These are phyloP conservation scores for Aspergillus taichungensis DNA, from an alignment of 495 filamentous ascomycete genomes.

Conservation along the genomic window DNA sequence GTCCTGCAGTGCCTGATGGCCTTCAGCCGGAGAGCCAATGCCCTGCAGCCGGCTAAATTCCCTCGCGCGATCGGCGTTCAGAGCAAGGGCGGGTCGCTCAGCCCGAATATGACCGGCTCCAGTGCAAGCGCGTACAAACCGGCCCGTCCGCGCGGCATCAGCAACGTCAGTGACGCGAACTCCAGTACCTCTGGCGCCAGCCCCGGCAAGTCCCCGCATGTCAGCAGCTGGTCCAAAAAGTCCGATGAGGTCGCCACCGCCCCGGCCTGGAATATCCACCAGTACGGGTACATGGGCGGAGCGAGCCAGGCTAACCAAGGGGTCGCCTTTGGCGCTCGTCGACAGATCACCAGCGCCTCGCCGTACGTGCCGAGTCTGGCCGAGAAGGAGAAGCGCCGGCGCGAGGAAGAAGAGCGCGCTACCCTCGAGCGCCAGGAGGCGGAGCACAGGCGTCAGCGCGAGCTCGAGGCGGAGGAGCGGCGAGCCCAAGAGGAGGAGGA, in stretches of 20 bases:
- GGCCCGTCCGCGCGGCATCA: constrained; percentile 48
- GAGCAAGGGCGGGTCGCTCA: constrained; percentile 49
- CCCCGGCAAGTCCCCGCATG: constrained; percentile 51
- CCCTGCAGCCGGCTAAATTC: constrained; percentile 65
- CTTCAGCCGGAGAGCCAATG: constrained; percentile 80
- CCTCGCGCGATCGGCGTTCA: constrained; percentile 59
- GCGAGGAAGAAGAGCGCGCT: constrained; percentile 54
- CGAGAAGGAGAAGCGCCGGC: constrained; percentile 54
- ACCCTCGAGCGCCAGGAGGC: constrained; percentile 57
- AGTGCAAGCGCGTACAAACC: constrained; percentile 27
- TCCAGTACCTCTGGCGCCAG: constrained; percentile 49
- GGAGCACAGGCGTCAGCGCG: constrained; percentile 48
- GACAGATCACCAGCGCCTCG: constrained; percentile 81
- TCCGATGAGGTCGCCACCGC: constrained; percentile 69
- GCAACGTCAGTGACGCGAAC: constrained; percentile 58
- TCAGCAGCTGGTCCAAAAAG: constrained; percentile 88
- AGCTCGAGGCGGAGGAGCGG: constrained; percentile 64
- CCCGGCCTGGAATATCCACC: constrained; percentile 97
- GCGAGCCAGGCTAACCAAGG: constrained; percentile 94
- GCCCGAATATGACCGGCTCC: constrained; percentile 63
- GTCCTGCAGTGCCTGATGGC: constrained; percentile 88
- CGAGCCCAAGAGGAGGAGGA: constrained; percentile 61
- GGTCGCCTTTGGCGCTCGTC: constrained; percentile 78
- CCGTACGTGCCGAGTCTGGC: constrained; percentile 69
- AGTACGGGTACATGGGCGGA: constrained; percentile 98